Evolutionary conservation across 768 basidiomycete genomes (phyloP), one percentile per base, ranked within the genome.

Genomic region (Auriscalpium vulgare): DNA sequence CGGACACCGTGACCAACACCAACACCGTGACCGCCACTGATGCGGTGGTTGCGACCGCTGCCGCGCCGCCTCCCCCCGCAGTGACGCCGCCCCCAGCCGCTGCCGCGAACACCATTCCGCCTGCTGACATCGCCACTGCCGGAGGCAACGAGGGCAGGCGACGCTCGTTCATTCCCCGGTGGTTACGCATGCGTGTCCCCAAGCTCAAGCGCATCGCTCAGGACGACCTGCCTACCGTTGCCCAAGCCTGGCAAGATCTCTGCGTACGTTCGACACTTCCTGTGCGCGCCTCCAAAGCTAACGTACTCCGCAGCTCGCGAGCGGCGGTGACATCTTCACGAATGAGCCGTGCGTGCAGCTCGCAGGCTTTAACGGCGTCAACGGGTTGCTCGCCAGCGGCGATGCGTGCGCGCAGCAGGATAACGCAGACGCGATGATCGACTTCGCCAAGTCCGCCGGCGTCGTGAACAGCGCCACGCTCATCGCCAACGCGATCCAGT

Each of bases 401-500:
- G 74, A 74, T 64, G 69, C 74, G 1, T 81, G 79, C 62, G 77
- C 69, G 10, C 78, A 80, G 56, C 79, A 79, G 63, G 69, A 73
- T 57, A 69, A 71, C 55, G 76, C 78, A 3, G 78, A 80, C 64
- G 66, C 65, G 14, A 81, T 81, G 78, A 73, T 79, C 60, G 71
- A 71, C 51, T 80, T 77, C 53, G 77, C 78, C 49, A 78, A 79
- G 59, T 74, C 73, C 16, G 13, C 67, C 9, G 74, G 75, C 4
- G 68, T 77, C 52, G 64, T 51, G 10, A 78, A 79, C 68, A 58
- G 56, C 50, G 66, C 69, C 7, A 72, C 67, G 6, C 65, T 79
- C 58, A 75, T 78, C 56, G 66, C 70, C 19, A 70, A 73, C 38
- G 78, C 78, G 8, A 58, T 78, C 37, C 63, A 66, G 19, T 79